Percentiles rank a stretch among this genome's conserved stretches.
phyloP scores from a whole-genome alignment of 345 rosid genomes.

The Geranium rotundifolium region DNA sequence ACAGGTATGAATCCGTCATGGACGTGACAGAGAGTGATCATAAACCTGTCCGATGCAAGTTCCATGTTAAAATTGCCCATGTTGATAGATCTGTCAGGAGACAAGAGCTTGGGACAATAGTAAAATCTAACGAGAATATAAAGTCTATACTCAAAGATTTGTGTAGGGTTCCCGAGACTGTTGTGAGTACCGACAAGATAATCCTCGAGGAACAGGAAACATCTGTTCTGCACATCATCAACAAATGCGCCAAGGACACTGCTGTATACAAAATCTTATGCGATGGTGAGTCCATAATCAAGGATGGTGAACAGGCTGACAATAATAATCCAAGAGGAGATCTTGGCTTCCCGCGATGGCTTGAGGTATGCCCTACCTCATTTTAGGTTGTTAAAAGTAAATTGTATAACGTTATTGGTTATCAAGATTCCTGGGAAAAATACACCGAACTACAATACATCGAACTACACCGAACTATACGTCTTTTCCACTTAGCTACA shows the following conservation, averaged over 20 bases:
- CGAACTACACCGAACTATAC: too few species aligned
- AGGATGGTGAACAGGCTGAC: conserved; percentile 42
- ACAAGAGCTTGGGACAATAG: conserved; percentile 56
- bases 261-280: conserved; percentile 56
- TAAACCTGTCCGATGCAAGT: conserved; percentile 96
- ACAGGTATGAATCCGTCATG: conserved; percentile 93
- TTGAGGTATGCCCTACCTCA: conserved; percentile 47
- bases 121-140: conserved; percentile 48
- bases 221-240: conserved; percentile 45
- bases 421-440: neutral
- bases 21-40: conserved; percentile 95
- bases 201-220: conserved; percentile 86
- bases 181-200: conserved; percentile 44
- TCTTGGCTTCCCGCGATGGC: conserved; percentile 87
- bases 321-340: conserved; percentile 52
- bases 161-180: conserved; percentile 58
- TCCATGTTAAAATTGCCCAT: conserved; percentile 66
- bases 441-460: too few species aligned
- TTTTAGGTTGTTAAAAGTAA: neutral
- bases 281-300: conserved; percentile 48
- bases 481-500: too few species aligned
- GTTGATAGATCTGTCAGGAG: conserved; percentile 90
- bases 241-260: conserved; percentile 39
- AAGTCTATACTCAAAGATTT: conserved; percentile 43
- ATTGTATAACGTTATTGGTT: too few species aligned